phyloP scores from a whole-genome alignment of 2,329 filamentous ascomycete species.

The Claviceps maximensis region DNA sequence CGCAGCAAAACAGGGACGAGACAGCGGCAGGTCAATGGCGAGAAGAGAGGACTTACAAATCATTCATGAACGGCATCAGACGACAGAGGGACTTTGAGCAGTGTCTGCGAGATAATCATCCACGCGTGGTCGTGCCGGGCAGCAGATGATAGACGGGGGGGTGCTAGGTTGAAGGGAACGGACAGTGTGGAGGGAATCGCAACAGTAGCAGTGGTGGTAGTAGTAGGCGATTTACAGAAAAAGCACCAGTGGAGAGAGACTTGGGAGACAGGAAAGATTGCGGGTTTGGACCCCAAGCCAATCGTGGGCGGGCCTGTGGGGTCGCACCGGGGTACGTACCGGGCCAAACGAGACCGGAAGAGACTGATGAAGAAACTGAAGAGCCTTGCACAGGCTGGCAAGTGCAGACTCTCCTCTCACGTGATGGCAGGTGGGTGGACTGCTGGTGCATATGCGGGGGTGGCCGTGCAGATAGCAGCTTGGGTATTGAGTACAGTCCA shows the following conservation, averaged over 20 bases:
- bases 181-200: slow-evolving; percentile 15
- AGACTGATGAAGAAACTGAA: too few relatives aligned
- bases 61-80: slow-evolving; percentile 32
- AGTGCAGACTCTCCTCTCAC: background rate
- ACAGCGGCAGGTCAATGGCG: background rate
- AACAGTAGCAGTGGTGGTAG: slow-evolving; percentile 5
- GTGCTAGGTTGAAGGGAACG: slow-evolving; percentile 21
- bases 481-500: background rate
- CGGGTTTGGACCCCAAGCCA: slow-evolving; percentile 15
- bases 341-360: background rate
- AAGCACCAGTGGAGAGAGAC: slow-evolving; percentile 18
- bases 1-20: slow-evolving; percentile 16
- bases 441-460: background rate
- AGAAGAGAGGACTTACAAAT: slow-evolving; percentile 32
- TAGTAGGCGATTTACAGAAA: slow-evolving; percentile 16
- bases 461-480: background rate
- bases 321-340: background rate
- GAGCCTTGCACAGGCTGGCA: background rate
- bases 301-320: slow-evolving; percentile 8
- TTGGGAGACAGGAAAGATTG: slow-evolving; percentile 25
- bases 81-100: slow-evolving; percentile 17
- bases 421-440: background rate
- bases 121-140: slow-evolving; percentile 3
- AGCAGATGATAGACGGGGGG: slow-evolving; percentile 11
- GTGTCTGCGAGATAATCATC: slow-evolving; percentile 1